Conservation (phyloP, 148 eudicot species). For the Silene uniflora region DNA sequence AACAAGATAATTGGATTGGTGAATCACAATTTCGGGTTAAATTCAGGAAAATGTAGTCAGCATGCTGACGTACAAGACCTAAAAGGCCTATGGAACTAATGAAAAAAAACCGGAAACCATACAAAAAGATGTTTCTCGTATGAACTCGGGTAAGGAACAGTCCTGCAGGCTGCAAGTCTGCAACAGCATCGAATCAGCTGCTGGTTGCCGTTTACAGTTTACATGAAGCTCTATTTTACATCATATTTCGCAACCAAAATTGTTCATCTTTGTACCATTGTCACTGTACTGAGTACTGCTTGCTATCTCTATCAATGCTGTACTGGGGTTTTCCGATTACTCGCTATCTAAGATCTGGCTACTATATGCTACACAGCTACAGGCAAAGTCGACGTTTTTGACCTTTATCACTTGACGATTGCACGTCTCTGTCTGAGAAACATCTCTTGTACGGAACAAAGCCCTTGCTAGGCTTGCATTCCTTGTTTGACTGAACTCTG, state of each 20-base stretch:
- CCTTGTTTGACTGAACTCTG: conserved; percentile 19
- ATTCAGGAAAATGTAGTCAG: background rate
- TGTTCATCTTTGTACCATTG: conserved; percentile 10
- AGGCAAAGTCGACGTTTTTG: conserved; percentile 63
- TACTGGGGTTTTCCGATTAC: conserved; percentile 4
- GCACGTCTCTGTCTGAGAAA: conserved; percentile 36
- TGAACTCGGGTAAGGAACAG: background rate
- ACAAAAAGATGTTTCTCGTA: background rate
- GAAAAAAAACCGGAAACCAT: background rate
- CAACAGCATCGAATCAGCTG: too few relatives aligned
- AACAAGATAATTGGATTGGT: too few relatives aligned
- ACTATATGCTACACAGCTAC: conserved; percentile 27
- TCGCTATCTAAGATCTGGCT: background rate
- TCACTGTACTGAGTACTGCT: conserved; percentile 5
- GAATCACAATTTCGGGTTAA: too few relatives aligned
- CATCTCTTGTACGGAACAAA: conserved; percentile 92
- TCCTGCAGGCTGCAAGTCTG: too few relatives aligned
- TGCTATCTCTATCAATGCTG: conserved; percentile 9
- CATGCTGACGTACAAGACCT: background rate
- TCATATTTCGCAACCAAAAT: conserved; percentile 18
- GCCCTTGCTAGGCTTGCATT: conserved; percentile 37
- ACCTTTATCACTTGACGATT: conserved; percentile 31
- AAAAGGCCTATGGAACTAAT: background rate
- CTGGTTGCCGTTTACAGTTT: background rate
- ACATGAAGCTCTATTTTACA: conserved; percentile 3